Percentiles rank a stretch among this genome's conserved stretches.
phyloP scores from a whole-genome alignment of 2,329 filamentous ascomycete genomes.

The Penicillium griseofulvum region DNA sequence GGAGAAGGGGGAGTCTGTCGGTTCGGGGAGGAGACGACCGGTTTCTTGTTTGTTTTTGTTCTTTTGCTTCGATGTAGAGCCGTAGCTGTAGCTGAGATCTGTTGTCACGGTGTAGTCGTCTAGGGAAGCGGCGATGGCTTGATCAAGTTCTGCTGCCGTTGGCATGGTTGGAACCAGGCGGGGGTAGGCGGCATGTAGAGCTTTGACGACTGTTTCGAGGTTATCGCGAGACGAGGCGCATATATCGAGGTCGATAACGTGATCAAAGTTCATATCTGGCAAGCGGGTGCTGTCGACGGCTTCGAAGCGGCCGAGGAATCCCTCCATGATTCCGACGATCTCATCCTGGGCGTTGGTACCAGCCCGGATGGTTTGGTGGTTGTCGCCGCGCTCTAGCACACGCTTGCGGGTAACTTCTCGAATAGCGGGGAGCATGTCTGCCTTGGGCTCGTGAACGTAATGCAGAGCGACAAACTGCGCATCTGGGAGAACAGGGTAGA shows the following conservation, averaged over 20 bases:
- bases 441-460: slow-evolving; percentile 71
- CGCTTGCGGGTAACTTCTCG: slow-evolving; percentile 72
- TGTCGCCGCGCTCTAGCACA: slow-evolving; percentile 83
- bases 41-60: slow-evolving; percentile 33
- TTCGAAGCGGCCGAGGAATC: slow-evolving; percentile 85
- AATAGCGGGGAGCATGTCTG: slow-evolving; percentile 65
- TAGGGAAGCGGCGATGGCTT: slow-evolving; percentile 72
- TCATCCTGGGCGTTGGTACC: slow-evolving; percentile 68
- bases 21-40: slow-evolving; percentile 4
- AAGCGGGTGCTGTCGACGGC: slow-evolving; percentile 61
- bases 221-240: slow-evolving; percentile 75
- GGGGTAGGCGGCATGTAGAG: slow-evolving; percentile 75
- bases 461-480: slow-evolving; percentile 80
- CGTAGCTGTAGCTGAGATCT: slow-evolving; percentile 57
- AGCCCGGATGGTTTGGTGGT: slow-evolving; percentile 96
- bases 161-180: slow-evolving; percentile 67
- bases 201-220: slow-evolving; percentile 71
- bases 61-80: slow-evolving; percentile 35
- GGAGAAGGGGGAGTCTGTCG: slow-evolving; percentile 13
- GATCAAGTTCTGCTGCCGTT: slow-evolving; percentile 69
- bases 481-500: slow-evolving; percentile 59
- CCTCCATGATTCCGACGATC: slow-evolving; percentile 89
- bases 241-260: slow-evolving; percentile 80
- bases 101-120: slow-evolving; percentile 76
- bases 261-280: slow-evolving; percentile 82